Evolutionary conservation across 768 basidiomycete species (phyloP).

Genomic region (Suillus bovinus): DNA sequence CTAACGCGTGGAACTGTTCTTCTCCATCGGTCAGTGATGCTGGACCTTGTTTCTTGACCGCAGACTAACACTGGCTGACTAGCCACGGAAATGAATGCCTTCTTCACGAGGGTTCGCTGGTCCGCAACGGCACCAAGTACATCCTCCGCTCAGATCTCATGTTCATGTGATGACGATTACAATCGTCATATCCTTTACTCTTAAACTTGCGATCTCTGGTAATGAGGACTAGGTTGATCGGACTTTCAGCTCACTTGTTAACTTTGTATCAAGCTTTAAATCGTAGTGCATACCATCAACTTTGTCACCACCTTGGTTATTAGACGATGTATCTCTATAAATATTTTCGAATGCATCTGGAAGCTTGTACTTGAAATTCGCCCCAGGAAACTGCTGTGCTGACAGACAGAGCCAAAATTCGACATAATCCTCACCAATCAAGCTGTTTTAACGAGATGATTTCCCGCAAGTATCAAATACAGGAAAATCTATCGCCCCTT

Average conservation of each 20-base stretch:
- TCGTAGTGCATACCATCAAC: not conserved
- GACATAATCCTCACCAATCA: not conserved
- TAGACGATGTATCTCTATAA: not conserved
- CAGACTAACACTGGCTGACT: constrained; percentile 12
- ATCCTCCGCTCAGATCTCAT: constrained; percentile 72
- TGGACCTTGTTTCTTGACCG: not conserved
- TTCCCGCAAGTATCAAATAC: not conserved
- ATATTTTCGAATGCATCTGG: not conserved
- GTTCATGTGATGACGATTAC: constrained; percentile 41
- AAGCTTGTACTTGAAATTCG: not conserved
- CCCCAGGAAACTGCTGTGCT: not conserved
- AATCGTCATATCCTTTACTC: not conserved
- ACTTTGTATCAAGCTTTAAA: not conserved
- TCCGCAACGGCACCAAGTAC: constrained; percentile 63
- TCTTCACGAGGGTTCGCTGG: constrained; percentile 69
- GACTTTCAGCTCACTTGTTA: not conserved
- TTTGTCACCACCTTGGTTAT: not conserved
- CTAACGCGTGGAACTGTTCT: constrained; percentile 64
- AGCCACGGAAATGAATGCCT: constrained; percentile 75
- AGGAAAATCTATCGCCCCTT: constrained; percentile 35
- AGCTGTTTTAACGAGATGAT: not conserved
- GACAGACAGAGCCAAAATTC: not conserved
- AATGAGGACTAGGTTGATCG: not conserved
- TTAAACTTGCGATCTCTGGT: no score
- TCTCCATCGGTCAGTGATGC: constrained; percentile 54